These are phyloP conservation scores for Pseudocercospora macadamiae DNA, from an alignment of 2,329 filamentous ascomycete genomes.

Conservation along the genomic window DNA sequence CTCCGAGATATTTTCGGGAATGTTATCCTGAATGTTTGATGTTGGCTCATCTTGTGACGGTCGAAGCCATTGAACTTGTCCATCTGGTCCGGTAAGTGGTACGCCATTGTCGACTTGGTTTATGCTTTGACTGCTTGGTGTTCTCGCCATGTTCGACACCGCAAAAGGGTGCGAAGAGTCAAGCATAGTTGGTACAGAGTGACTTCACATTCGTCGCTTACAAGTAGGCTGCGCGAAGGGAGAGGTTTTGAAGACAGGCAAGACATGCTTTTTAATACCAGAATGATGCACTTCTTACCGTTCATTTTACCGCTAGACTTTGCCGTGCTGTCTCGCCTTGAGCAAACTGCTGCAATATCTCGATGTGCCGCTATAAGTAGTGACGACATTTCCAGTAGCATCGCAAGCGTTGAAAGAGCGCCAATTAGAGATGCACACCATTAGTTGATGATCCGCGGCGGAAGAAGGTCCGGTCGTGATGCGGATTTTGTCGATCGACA, in stretches of 20 bases:
- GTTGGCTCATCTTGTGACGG: neutral
- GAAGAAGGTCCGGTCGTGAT: neutral
- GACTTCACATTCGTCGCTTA: neutral
- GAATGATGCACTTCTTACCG: slow-evolving; percentile 1
- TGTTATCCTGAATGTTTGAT: neutral
- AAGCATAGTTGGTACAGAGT: slow-evolving; percentile 1
- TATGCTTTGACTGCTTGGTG: slow-evolving; percentile 5
- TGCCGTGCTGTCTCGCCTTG: neutral
- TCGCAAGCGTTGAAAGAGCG: slow-evolving; percentile 1
- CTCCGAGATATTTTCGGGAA: neutral
- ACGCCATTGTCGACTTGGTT: slow-evolving; percentile 6
- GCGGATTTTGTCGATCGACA: neutral
- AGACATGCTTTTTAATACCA: neutral
- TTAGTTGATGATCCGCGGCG: slow-evolving; percentile 2
- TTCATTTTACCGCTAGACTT: neutral
- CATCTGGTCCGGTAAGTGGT: slow-evolving; percentile 6
- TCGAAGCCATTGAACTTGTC: slow-evolving; percentile 13
- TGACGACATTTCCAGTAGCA: slow-evolving; percentile 16
- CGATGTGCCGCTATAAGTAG: slow-evolving; percentile 1
- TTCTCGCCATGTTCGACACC: neutral
- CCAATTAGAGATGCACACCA: slow-evolving; percentile 5
- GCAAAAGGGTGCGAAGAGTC: slow-evolving; percentile 9
- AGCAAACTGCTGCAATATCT: slow-evolving; percentile 1
- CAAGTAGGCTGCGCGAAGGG: neutral
- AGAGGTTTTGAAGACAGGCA: neutral